phyloP scores from a whole-genome alignment of 371 early-diverging fungal species.

The Apophysomyces sp. region DNA sequence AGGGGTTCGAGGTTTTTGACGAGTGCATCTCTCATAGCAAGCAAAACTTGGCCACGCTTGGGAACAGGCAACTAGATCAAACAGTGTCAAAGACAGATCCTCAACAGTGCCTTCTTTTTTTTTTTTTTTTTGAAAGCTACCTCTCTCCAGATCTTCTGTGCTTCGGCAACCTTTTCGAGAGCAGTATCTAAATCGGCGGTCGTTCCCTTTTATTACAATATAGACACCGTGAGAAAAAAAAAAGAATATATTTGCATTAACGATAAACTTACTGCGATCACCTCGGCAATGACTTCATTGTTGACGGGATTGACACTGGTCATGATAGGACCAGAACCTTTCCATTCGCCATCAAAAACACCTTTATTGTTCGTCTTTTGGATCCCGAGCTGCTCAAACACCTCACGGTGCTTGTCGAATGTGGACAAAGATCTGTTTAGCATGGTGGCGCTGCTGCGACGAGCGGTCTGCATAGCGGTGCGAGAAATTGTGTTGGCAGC shows the following conservation, averaged over 20 bases:
- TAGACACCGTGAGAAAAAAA: slow-evolving; percentile 7
- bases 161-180: slow-evolving; percentile 59
- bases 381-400: slow-evolving; percentile 73
- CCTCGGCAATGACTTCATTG: slow-evolving; percentile 82
- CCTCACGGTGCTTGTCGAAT: slow-evolving; percentile 40
- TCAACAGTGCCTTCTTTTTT: neutral
- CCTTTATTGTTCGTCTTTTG: slow-evolving; percentile 72
- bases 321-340: slow-evolving; percentile 75
- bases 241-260: neutral
- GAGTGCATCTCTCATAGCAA: slow-evolving; percentile 91
- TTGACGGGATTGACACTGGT: slow-evolving; percentile 87
- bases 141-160: slow-evolving; percentile 73
- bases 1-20: slow-evolving; percentile 73
- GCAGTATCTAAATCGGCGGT: slow-evolving; percentile 42
- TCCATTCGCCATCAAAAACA: slow-evolving; percentile 91
- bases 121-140: slow-evolving; percentile 14
- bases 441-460: neutral
- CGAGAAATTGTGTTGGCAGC: neutral
- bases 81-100: neutral
- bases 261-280: slow-evolving; percentile 62
- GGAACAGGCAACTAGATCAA: slow-evolving; percentile 77
- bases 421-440: slow-evolving; percentile 33
- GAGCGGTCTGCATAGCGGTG: neutral
- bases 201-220: slow-evolving; percentile 28
- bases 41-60: slow-evolving; percentile 88